Evolutionary conservation across 192 early-diverging fungal species (phyloP), one percentile per base, ranked within the genome.

Genomic region (Coemansia sp.): DNA sequence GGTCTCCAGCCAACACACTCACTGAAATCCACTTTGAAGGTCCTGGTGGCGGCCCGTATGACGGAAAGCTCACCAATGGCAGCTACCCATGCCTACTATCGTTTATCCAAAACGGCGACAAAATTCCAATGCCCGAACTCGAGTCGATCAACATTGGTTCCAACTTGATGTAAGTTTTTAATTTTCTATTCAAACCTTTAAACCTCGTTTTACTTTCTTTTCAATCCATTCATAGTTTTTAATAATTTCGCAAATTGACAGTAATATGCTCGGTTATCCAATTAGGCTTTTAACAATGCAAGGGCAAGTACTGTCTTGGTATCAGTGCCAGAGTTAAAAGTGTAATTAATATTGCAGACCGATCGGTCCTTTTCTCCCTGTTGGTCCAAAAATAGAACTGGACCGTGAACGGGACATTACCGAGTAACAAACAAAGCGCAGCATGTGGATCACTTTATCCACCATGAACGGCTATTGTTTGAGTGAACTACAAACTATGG

Each of bases 91-190:
- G 73, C 49, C 54, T 82, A 39, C 57, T 69, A 35, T 62, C 79
- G 17, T 82, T 73, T 59, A 41, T 82, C 14, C 70, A 82, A 45
- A 72, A 82, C 27, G 79, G 79, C 39, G 70, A 76, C 17, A 69
- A 60, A 51, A 65, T 82, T 12, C 79, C 79, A 8, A 62, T 65
- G 56, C 79, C 79, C 4, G 64, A 66, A 41, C 74, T 82, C 0
- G 79, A 82, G 59, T 39, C 38, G 19, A 70, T 82, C 45, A 72
- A 73, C 17, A 76, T 82, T 68, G 78, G 78, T 10, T 59, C 72
- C 8, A 70, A 62, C 56, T 21, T 53, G 23, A 66, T 70, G 67
- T 76, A 64, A 22, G 19, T 47, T 10, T 27, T 37, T 35, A 7
- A 38, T 8, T 21, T 21, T 21, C 21, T 21, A 21, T 21, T 21